A percentile compares a stretch with the other conserved stretches of the same genome.
phyloP scores from a whole-genome alignment of 176 grass and related monocot genomes.

The Dendrocalamus sinicus region DNA sequence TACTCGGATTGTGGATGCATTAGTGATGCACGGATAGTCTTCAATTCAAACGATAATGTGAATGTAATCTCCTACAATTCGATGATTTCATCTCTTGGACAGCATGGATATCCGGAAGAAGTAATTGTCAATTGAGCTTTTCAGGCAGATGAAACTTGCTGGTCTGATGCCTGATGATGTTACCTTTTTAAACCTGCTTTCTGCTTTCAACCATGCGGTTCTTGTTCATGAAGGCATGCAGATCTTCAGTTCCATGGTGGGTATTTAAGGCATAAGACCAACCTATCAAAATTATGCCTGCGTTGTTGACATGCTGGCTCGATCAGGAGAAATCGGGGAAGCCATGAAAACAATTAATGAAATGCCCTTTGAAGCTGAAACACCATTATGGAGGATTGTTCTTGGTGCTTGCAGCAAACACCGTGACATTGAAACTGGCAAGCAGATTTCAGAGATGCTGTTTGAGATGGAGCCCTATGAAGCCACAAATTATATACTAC shows the following conservation, averaged over 20 bases:
- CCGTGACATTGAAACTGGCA: conserved; percentile 32
- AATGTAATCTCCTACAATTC: conserved; percentile 50
- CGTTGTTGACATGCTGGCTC: conserved; percentile 51
- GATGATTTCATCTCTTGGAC: conserved; percentile 55
- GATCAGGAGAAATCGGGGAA: conserved; percentile 49
- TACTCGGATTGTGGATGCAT: conserved; percentile 55
- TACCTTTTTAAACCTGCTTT: conserved; percentile 52
- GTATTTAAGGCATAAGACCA: conserved; percentile 22
- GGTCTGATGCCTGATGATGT: conserved; percentile 50
- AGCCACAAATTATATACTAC: conserved; percentile 49
- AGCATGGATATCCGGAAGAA: conserved; percentile 41
- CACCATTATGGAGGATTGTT: conserved; percentile 50
- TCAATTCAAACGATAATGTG: conserved; percentile 29
- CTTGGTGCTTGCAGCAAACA: conserved; percentile 64
- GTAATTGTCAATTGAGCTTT: conserved; percentile 2
- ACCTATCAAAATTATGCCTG: conserved; percentile 57
- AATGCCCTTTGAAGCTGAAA: conserved; percentile 48
- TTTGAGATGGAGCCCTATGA: conserved; percentile 47
- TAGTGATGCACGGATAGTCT: conserved; percentile 45
- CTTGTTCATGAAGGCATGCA: conserved; percentile 44
- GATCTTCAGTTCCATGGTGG: conserved; percentile 42
- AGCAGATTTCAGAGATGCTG: conserved; percentile 47
- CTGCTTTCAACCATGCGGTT: conserved; percentile 56
- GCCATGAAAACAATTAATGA: conserved; percentile 40
- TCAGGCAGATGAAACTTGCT: conserved; percentile 34